Evolutionary conservation across 805 yeast genomes (phyloP).

Genomic region (Cyberlindnera saturnus): DNA sequence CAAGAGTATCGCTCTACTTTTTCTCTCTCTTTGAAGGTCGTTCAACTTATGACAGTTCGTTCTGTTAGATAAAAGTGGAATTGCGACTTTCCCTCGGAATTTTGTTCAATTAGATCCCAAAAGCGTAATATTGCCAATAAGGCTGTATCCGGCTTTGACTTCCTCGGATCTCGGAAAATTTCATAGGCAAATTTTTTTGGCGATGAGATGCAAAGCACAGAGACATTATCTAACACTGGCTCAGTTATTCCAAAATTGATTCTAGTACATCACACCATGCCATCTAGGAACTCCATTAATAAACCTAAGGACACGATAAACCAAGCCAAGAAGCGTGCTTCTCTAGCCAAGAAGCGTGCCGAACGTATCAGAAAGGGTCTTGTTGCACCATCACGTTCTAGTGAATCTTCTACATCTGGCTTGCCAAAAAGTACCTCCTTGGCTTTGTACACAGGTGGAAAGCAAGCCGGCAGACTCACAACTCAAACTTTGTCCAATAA

Average conservation of each 20-base stretch:
- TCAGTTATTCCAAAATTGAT: no score
- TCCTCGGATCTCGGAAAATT: no score
- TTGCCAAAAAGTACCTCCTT: conserved; percentile 34
- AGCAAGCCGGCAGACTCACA: conserved; percentile 29
- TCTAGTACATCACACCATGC: conserved; percentile 39
- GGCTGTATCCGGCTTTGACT: no score
- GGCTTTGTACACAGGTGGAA: conserved; percentile 32
- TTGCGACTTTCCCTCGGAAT: no score
- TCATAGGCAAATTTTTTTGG: background rate
- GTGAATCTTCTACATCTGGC: conserved; percentile 36
- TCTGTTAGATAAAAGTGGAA: no score
- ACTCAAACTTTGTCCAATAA: conserved; percentile 68
- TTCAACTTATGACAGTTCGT: no score
- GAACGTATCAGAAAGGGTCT: conserved; percentile 38
- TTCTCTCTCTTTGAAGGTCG: no score
- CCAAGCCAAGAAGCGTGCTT: conserved; percentile 43
- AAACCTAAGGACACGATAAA: conserved; percentile 62
- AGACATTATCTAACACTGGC: background rate
- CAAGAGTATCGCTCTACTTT: background rate
- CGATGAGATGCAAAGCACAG: background rate
- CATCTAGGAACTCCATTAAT: conserved; percentile 76
- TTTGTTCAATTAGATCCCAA: no score
- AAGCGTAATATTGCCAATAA: no score
- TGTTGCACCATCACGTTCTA: conserved; percentile 41
- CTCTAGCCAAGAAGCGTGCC: conserved; percentile 51